Base-by-base conservation (phyloP, 2,329 filamentous ascomycete genomes). In the Aspergillus hiratsukae region DNA sequence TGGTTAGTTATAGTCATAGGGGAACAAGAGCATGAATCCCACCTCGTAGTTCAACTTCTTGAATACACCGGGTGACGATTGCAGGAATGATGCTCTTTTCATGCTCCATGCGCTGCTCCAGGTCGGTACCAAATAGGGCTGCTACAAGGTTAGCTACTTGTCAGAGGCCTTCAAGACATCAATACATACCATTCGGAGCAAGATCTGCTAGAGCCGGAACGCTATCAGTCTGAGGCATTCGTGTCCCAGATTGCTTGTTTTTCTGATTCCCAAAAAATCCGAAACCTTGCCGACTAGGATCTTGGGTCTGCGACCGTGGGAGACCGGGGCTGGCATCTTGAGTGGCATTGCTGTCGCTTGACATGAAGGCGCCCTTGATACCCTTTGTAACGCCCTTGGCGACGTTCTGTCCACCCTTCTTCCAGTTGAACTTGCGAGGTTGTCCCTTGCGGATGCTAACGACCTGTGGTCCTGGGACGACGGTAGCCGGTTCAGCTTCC, bases 381-480 rank as follows among this genome's bases (percentile, higher is more conserved):
- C 92, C 91, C 78, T 97, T 97, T 59, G 89, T 89, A 52, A 97
- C 89, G 69, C 92, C 93, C 74, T 97, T 96, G 28, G 92, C 92
- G 66, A 97, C 87, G 55, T 90, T 92, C 75, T 96, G 93, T 41
- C 90, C 90, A 41, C 91, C 91, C 79, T 95, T 96, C 82, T 97
- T 96, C 92, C 94, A 97, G 77, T 96, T 96, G 77, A 97, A 97
- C 73, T 97, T 97, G 78, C 91, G 96, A 53, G 88, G 86, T 70
- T 96, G 91, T 29, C 89, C 91, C 77, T 97, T 97, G 66, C 91
- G 87, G 60, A 97, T 95, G 66, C 94, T 95, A 58, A 97, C 89
- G 35, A 97, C 89, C 58, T 96, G 94, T n/a, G 94, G 92, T 2
- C 90, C 89, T 28, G 86, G 81, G 60, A 85, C 72, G 50, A 87